Percentiles rank a stretch among this genome's conserved stretches.
These are phyloP conservation scores for Hypoxylon sp. DNA, from an alignment of 2,329 filamentous ascomycete species.

Conservation along the genomic window DNA sequence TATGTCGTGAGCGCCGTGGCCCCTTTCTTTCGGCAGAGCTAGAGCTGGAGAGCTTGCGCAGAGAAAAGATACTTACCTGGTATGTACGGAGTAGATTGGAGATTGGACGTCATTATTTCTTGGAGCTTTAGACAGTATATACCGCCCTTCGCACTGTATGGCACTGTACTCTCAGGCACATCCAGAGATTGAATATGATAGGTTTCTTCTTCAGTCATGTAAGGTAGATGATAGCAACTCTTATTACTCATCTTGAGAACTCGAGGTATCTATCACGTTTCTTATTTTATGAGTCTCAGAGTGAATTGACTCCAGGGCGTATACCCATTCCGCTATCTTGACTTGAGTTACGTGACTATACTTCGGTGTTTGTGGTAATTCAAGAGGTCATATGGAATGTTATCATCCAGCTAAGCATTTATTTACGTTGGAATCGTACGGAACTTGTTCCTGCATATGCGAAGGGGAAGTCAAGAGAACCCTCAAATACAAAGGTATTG, in stretches of 20 bases:
- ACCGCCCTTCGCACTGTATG: not conserved
- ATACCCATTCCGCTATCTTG: too few species aligned
- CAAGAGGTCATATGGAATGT: not conserved
- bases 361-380: not conserved
- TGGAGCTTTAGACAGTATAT: constrained; percentile 14
- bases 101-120: constrained; percentile 44
- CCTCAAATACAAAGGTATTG: not conserved
- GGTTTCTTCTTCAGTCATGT: too few species aligned
- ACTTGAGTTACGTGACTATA: not conserved
- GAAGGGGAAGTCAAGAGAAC: not conserved
- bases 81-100: too few species aligned
- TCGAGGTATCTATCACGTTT: not conserved
- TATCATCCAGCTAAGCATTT: not conserved
- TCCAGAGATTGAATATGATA: not conserved
- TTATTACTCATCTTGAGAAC: not conserved
- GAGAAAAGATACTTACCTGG: constrained; percentile 43
- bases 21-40: constrained; percentile 12
- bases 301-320: not conserved
- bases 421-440: not conserved
- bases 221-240: not conserved
- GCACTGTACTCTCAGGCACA: not conserved
- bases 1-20: not conserved
- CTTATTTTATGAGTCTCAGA: not conserved
- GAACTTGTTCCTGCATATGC: not conserved
- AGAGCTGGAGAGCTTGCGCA: constrained; percentile 33